These are phyloP conservation scores for Phytopythium chamaehyphon DNA, from an alignment of 352 stramenopile genomes.

Conservation along the genomic window DNA sequence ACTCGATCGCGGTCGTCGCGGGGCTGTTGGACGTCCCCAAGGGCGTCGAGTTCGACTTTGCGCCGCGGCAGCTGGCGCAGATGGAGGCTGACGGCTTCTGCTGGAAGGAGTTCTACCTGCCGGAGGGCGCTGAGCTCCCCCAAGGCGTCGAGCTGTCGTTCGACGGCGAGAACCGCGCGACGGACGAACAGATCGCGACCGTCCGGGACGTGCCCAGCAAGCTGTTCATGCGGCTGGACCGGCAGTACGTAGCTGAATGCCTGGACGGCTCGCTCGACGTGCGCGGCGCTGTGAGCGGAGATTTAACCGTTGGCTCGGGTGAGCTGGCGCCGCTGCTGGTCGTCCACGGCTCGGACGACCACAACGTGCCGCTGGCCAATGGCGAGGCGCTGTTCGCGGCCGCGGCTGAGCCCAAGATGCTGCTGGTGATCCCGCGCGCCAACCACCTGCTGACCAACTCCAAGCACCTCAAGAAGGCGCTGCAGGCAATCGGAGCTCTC, in stretches of 20 bases:
- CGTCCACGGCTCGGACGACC: conserved; percentile 62
- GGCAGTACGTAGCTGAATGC: conserved; percentile 54
- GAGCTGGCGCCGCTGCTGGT: conserved; percentile 42
- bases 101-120: conserved; percentile 73
- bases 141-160: conserved; percentile 34
- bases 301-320: neutral
- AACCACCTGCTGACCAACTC: conserved; percentile 78
- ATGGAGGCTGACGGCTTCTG: conserved; percentile 33
- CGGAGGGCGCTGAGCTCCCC: conserved; percentile 31
- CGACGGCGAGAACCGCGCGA: conserved; percentile 23
- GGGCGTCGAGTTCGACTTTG: conserved; percentile 61
- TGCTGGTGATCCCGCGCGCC: conserved; percentile 46
- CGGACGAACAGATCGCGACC: conserved; percentile 1
- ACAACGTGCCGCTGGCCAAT: conserved; percentile 48
- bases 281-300: conserved; percentile 15
- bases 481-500: conserved; percentile 42
- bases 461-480: conserved; percentile 66
- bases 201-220: conserved; percentile 28
- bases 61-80: conserved; percentile 37
- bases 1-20: conserved; percentile 58
- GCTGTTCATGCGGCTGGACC: conserved; percentile 45
- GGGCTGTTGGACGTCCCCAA: conserved; percentile 44
- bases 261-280: conserved; percentile 44
- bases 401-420: conserved; percentile 52
- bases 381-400: conserved; percentile 52